Evolutionary conservation across 257 asterid species (phyloP), one percentile per base, ranked within the genome.

Genomic region (Perilla frutescens): DNA sequence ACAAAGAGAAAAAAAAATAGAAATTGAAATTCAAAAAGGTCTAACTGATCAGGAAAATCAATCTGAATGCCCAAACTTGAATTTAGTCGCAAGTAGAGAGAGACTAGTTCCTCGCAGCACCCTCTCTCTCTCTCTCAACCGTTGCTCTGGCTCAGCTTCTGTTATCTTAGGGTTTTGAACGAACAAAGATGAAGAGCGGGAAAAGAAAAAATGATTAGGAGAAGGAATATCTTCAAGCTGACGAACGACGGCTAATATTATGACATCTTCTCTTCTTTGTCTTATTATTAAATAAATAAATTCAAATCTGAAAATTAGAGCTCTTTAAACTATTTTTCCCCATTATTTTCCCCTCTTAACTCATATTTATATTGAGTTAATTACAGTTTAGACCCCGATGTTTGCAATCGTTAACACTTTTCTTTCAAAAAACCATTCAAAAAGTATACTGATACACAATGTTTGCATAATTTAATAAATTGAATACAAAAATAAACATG

Each of bases 1-100:
- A 31, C 0, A 20, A 20, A 20, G 26, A 20, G 3, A 20, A 20
- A 43, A 63, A 20, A 11, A 1, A 48, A 48, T 47, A 44, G 26
- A 29, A 29, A 44, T 12, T 26, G 32, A 44, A 65, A 65, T 45
- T 26, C 56, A 29, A 13, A 47, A 65, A 31, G n/a, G 41, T 6
- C 11, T 5, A 47, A 58, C 71, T 66, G 59, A 66, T 66, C 59
- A 6, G 34, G 32, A 32, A 48, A 65, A 65, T 11, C 71, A 65
- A 48, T 45, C 12, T 44, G 58, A 61, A 5, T 14, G 13, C 59
- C 71, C 45, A 47, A 66, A 66, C 29, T 48, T 66, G 58, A 66
- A 66, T 31, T 31, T 48, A 66, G 45, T 48, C 44, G 44, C 71
- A 14, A 65, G 59, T 32, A 66, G 71, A 66, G 58, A 66, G 20